Base-by-base conservation (phyloP, 1,139 yeast genomes). In the Taphrina sp. region DNA sequence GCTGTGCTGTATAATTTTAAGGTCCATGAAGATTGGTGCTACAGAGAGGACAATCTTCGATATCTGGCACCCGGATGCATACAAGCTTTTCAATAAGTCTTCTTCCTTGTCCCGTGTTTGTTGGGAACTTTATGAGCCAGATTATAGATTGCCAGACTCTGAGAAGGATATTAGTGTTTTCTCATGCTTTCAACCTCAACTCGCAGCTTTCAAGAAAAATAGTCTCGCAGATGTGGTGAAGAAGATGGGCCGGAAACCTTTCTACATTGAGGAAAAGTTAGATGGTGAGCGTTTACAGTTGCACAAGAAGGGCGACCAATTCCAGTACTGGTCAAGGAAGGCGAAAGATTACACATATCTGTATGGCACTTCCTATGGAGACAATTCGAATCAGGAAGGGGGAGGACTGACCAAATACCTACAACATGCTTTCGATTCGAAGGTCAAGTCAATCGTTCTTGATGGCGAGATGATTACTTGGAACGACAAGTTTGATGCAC, bases 381-480 rank as follows among this genome's bases (percentile, higher is more conserved):
- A 38, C 24, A 38, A 43, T 2, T 43, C 47, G 19, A 34, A 42
- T 10, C 44, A 73, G 22, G 41, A 60, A 1, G 66, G 70, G 2
- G 94, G 94, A 0, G 74, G 84, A 1, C 71, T 86, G n/a, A 77
- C 90, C 0, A 77, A 76, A 51, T 74, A 80, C 63, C 65, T 86
- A 33, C 64, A 69, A 1, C 67, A 74, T 3, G 76, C 78, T 1
- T 73, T 82, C 59, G 69, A 71, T 20, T 69, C 70, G 0, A 61
- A 67, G 34, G 79, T 86, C 2, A 65, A 71, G 46, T 69, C 69
- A 42, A 69, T 75, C 39, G 76, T 92, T 1, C 66, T 92, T 3
- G 98, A 92, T 70, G 97, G 98, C 0, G 98, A 92, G 69, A 85
- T 92, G 89, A 82, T 90, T 0, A 89, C 95, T 0, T 89, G 81